Evolutionary conservation across 2,329 filamentous ascomycete genomes (phyloP).

Genomic region (Juglanconis juglandina): DNA sequence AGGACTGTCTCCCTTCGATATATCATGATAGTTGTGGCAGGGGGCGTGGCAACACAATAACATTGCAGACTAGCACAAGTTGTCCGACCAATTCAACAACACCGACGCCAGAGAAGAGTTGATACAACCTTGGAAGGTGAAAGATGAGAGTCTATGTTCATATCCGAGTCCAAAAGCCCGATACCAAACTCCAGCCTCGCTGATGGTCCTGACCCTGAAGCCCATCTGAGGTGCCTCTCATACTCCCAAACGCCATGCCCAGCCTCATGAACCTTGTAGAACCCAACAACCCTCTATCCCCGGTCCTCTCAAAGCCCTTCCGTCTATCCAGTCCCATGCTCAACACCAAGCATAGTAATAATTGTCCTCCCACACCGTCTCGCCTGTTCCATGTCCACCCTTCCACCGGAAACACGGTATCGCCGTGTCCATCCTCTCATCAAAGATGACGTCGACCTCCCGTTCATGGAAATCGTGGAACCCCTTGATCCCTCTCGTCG

Average conservation of each 20-base stretch:
- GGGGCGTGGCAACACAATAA: too few species aligned
- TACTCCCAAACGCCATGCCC: not conserved
- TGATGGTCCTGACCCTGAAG: too few species aligned
- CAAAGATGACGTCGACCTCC: slow-evolving; percentile 26
- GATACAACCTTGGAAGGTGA: too few species aligned
- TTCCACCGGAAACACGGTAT: slow-evolving; percentile 36
- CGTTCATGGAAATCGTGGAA: slow-evolving; percentile 38
- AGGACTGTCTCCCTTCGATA: too few species aligned
- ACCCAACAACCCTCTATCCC: not conserved
- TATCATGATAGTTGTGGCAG: too few species aligned
- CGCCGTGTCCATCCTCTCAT: slow-evolving; percentile 28
- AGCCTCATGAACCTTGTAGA: not conserved
- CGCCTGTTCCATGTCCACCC: slow-evolving; percentile 23
- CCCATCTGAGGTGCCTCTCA: not conserved
- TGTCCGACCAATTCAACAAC: too few species aligned
- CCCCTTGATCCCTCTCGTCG: slow-evolving; percentile 26
- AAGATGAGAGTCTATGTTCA: too few species aligned
- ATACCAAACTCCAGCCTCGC: too few species aligned
- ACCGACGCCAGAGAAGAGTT: too few species aligned
- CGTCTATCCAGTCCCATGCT: not conserved
- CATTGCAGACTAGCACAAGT: too few species aligned
- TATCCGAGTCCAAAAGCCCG: too few species aligned
- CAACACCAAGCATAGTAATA: slow-evolving; percentile 30
- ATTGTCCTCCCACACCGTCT: slow-evolving; percentile 29
- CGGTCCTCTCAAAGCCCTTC: too few species aligned